A percentile compares a stretch with the other conserved stretches of the same genome.
phyloP scores from a whole-genome alignment of 176 grass and related monocot species.

The Lolium perenne region DNA sequence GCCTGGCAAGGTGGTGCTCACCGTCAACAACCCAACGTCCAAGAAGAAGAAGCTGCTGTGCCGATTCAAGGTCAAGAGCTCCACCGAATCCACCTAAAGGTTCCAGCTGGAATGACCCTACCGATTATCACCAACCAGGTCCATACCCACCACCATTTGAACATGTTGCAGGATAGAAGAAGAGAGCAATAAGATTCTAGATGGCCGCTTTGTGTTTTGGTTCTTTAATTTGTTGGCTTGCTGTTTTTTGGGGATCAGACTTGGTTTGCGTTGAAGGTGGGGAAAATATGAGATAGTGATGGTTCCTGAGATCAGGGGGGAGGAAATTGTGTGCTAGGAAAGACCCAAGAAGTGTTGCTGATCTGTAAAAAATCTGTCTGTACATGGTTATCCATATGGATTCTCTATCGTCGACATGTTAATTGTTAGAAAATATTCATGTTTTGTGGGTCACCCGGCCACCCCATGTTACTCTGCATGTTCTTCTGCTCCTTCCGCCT shows the following conservation, averaged over 20 bases:
- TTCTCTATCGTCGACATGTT: conserved; percentile 48
- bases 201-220: conserved; percentile 40
- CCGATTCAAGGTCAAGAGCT: conserved; percentile 82
- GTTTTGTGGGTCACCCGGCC: conserved; percentile 28
- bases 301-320: conserved; percentile 41
- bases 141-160: conserved; percentile 69
- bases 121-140: conserved; percentile 35
- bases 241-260: conserved; percentile 51
- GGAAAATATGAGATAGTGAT: conserved; percentile 40
- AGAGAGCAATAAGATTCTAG: conserved; percentile 56
- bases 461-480: conserved; percentile 44
- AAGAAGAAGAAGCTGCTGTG: conserved; percentile 98
- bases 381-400: conserved; percentile 71
- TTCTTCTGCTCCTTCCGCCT: conserved; percentile 35
- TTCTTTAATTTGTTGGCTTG: conserved; percentile 85
- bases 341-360: conserved; percentile 41
- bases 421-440: conserved; percentile 21
- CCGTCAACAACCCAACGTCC: conserved; percentile 67
- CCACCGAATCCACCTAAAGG: conserved; percentile 43
- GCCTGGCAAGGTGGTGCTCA: conserved; percentile 77
- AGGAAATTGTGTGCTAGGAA: not conserved
- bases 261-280: conserved; percentile 59
- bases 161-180: conserved; percentile 59
- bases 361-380: conserved; percentile 67
- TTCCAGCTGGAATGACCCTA: not conserved